Base-by-base conservation (phyloP, 495 filamentous ascomycete species). In the Rhypophila decipiens region DNA sequence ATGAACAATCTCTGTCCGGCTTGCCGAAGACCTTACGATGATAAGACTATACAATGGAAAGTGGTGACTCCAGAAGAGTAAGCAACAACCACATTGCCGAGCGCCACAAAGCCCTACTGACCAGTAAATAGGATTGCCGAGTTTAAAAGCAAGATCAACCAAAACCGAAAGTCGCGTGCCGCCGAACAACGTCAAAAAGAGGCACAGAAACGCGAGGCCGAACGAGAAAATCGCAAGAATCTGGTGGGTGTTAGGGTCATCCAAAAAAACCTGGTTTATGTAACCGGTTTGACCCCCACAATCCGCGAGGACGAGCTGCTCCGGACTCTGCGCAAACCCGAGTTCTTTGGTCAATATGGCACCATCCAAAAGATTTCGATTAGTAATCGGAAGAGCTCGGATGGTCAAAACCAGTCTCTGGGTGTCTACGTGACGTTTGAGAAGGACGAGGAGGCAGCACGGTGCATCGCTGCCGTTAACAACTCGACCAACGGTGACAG, bases 281-380 rank as follows among this genome's bases (percentile, higher is more conserved):
- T 99, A 49, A 93, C 94, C 19, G 94, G 93, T 22, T 73, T 99
- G 29, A 94, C 85, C 46, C 93, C 93, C 18, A 86, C 83, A 39
- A 90, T 90, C 57, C 83, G 84, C 29, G 94, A 97, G 63, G 90
- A 96, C 59, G 88, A 88, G 51, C 76, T 98, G 8, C 73, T 96
- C 43, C 82, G 86, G 60, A 95, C 89, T 0, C 73, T 99, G 17
- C 84, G 94, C 39, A 87, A 88, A 36, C 75, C 77, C 38, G 83
- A 95, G 51, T 99, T 96, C 62, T 99, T 99, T 59, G 94, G 94
- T 4, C 94, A 97, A 61, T 99, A 99, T 62, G 94, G 94, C 52
- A 91, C 93, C 60, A 99, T 99, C 52, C 82, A 93, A 54, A 99
- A 99, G 60, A 97, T 99, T 33, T 95, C 96, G 37, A 95, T 99